These are phyloP conservation scores for Aureobasidium vineae DNA, from an alignment of 2,329 filamentous ascomycete genomes.

Conservation along the genomic window DNA sequence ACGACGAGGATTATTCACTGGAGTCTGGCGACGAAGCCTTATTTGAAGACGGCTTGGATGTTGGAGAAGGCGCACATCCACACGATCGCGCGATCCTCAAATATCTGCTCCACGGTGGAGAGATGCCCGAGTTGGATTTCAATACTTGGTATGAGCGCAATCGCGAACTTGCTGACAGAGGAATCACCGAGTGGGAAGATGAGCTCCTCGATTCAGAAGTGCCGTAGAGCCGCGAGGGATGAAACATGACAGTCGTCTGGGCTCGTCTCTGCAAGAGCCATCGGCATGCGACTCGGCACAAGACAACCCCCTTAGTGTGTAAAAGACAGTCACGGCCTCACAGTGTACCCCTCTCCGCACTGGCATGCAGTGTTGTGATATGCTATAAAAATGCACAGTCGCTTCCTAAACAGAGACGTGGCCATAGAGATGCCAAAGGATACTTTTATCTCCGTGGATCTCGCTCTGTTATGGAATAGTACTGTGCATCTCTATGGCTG, in stretches of 20 bases:
- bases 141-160: slow-evolving; percentile 17
- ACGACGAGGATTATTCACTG: slow-evolving; percentile 18
- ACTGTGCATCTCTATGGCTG: too few relatives aligned
- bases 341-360: too few relatives aligned
- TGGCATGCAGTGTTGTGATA: too few relatives aligned
- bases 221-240: background rate
- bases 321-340: too few relatives aligned
- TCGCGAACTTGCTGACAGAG: slow-evolving; percentile 5
- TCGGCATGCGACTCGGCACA: background rate
- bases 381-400: too few relatives aligned
- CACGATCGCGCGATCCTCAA: slow-evolving; percentile 17
- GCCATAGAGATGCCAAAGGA: too few relatives aligned
- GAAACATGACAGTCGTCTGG: background rate
- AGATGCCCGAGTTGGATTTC: slow-evolving; percentile 18
- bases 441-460: too few relatives aligned
- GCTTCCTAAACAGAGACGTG: too few relatives aligned
- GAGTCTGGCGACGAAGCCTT: slow-evolving; percentile 27
- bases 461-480: too few relatives aligned
- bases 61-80: slow-evolving; percentile 4
- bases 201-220: slow-evolving; percentile 16
- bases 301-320: too few relatives aligned
- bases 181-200: slow-evolving; percentile 1
- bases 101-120: slow-evolving; percentile 13
- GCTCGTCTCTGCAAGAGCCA: background rate
- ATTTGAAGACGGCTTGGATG: slow-evolving; percentile 21